Conservation (phyloP, 306 rosid genomes). For the Datisca glomerata region DNA sequence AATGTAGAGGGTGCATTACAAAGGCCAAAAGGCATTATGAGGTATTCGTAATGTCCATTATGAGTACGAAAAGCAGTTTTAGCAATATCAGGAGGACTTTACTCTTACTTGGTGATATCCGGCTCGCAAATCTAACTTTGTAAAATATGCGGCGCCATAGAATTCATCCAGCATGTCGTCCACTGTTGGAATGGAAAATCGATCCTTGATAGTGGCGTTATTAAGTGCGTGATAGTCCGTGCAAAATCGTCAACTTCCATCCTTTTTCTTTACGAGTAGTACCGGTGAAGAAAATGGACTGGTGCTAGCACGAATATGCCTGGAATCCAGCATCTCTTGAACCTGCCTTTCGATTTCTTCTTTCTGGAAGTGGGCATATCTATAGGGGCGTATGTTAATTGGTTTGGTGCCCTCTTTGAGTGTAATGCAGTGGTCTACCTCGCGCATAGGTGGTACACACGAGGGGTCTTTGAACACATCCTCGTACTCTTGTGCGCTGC, state of each 20-base stretch:
- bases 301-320: neutral
- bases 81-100: no score
- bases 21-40: no score
- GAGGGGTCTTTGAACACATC: no score
- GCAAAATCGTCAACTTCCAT: neutral
- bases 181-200: neutral
- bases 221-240: neutral
- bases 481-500: no score
- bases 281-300: neutral
- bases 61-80: no score
- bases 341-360: no score
- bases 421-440: neutral
- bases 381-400: neutral
- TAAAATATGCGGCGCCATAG: neutral
- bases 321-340: neutral
- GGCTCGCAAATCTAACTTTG: neutral
- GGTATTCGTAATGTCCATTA: no score
- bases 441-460: neutral
- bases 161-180: no score
- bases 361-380: no score
- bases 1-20: no score
- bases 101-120: no score
- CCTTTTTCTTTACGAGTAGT: neutral
- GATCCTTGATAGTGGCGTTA: neutral
- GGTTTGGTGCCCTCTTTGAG: neutral